Base-by-base conservation (phyloP, 1,284 basidiomycete genomes). In the Ustilago hordei region DNA sequence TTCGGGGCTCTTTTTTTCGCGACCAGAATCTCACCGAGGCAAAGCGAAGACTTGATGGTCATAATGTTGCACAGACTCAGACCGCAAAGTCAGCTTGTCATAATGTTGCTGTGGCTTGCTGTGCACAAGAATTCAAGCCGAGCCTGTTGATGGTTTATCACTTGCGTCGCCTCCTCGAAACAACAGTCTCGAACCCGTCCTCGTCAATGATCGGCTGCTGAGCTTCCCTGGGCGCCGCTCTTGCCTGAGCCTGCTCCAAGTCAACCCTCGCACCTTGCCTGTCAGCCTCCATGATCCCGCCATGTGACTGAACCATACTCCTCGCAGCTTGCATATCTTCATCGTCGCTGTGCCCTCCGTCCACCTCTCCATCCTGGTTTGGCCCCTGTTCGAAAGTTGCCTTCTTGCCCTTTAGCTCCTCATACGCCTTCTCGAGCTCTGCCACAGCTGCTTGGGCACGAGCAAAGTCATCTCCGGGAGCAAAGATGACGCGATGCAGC, bases 151-250 rank as follows among this genome's bases (percentile, higher is more conserved):
- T 9, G 23, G n/a, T 8, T 9, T 48, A 48, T 48, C 19, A 72
- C 68, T 80, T 80, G 39, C 70, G 71, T 4, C 78, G 78, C 28
- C 80, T 74, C 28, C 78, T 73, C 6, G 73, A 65, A 32, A 69
- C 77, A n/a, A 85, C 83, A 9, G 81, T 84, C 56, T 80, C 80
- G 58, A 83, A 83, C 8, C 81, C 81, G 52, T 83, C 81, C 58
- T 83, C 79, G 34, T 83, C 81, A 4, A 83, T 58, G 38, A 78
- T 64, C 2, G 81, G 81, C 58, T 79, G 66, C 15, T 64, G 74
- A 28, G 72, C 59, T 23, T 62, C 59, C 5, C 61, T 61, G 6
- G 43, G 43, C 7, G 53, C 17, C 23, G 55, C 58, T 32, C 56
- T 66, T 0, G 53, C 69, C 17, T 62, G 65, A 55, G 70, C 61